A percentile compares a stretch with the other conserved stretches of the same genome.
These are phyloP conservation scores for Saraca asoca DNA, from an alignment of 331 rosid species.

Conservation along the genomic window DNA sequence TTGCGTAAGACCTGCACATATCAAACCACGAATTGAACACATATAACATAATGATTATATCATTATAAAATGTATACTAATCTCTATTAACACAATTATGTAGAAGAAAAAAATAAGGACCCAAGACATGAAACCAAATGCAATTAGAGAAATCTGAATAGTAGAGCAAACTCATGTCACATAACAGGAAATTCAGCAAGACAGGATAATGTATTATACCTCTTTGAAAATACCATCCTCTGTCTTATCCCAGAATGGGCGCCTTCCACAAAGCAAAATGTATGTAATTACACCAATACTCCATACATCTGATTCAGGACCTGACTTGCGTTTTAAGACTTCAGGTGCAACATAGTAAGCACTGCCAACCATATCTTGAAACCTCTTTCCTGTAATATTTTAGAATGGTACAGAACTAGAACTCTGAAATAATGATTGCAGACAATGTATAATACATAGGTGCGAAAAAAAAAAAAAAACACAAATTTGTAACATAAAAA, in stretches of 20 bases:
- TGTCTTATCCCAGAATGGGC: slow-evolving; percentile 99
- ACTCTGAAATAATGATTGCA: slow-evolving; percentile 30
- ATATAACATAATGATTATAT: neutral
- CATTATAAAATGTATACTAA: neutral
- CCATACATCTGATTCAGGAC: slow-evolving; percentile 99
- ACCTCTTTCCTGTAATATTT: slow-evolving; percentile 67
- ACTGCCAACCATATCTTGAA: slow-evolving; percentile 95
- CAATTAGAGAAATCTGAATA: neutral
- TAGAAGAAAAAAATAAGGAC: slow-evolving; percentile 5
- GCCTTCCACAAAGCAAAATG: slow-evolving; percentile 95
- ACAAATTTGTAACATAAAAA: too few species aligned
- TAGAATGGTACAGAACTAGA: slow-evolving; percentile 31
- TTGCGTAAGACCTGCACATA: slow-evolving; percentile 74
- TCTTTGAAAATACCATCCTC: slow-evolving; percentile 99
- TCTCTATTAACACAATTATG: neutral
- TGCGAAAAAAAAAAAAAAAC: slow-evolving; percentile 7
- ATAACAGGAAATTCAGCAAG: slow-evolving; percentile 16
- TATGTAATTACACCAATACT: slow-evolving; percentile 98
- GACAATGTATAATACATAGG: slow-evolving; percentile 18
- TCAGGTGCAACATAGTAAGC: slow-evolving; percentile 99
- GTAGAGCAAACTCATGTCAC: slow-evolving; percentile 14
- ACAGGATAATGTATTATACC: slow-evolving; percentile 53
- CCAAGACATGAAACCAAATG: neutral
- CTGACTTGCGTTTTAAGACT: slow-evolving; percentile 93
- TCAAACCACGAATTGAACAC: slow-evolving; percentile 7